Base-by-base conservation (phyloP, 2,329 filamentous ascomycete genomes). In the Clathrospora elynae region DNA sequence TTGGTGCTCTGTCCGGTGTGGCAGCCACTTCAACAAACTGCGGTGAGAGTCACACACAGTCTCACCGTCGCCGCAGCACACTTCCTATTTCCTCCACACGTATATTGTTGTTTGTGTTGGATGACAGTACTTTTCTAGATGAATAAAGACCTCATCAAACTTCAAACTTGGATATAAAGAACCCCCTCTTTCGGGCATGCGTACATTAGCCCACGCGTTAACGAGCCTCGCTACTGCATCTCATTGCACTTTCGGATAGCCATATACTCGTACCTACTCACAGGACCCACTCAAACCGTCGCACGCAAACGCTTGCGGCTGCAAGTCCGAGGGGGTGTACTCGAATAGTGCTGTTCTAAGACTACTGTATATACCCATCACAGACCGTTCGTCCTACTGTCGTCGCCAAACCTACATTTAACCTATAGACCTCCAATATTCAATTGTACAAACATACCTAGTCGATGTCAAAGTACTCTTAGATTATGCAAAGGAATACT, bases 1-100 rank as follows among this genome's bases (percentile, higher is more conserved):
- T 61, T 61, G 57, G 57, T 33, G 41, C 41, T 26, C 14, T 30
- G 28, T 6, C 20, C 31, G 10, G 34, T 48, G 50, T 59, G 51
- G 38, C 55, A 58, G 57, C 53, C 51, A 55, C 49, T 50, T 30
- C 37, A 34, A 34, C 46, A 58, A 57, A 36, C 52, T 60, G 56
- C 60, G 58, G 60, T 62, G 60, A 60, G 55, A 35, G 51, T 50
- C 29, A 43, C 51, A 56, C 49, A 45, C 34, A 38, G n/a, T 28
- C 38, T 43, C 46, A 28, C 23, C 44, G 40, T 49, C 46, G 54
- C 52, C 51, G 35, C 40, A 41, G 17, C 30, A 31, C 33, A 36
- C 17, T 23, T 22, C 39, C 17, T 26, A 16, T 23, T 28, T 25
- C 22, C 13, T 14, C 36, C 26, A 24, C 28, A 30, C 31, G 13